Base-by-base conservation (phyloP, 257 asterid species). In the Plectranthus barbatus region DNA sequence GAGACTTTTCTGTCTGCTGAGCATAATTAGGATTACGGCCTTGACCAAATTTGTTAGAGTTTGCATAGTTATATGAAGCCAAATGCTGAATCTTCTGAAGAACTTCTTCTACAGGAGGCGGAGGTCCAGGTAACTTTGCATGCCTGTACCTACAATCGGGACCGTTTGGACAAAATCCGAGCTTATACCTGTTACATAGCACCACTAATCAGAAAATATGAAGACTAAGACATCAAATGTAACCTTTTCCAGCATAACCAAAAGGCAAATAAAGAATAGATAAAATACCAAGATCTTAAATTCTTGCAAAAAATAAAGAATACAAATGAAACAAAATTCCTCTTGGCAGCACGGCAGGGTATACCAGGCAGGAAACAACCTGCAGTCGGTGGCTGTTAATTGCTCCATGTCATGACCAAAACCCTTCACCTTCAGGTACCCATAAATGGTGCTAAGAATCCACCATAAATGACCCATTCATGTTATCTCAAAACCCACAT, bases 161-260 rank as follows among this genome's bases (percentile, higher is more conserved):
- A 49, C 98, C 98, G 62, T 91, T 91, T 7, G 97, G 98, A 76
- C 98, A 91, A 81, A 91, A 91, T 67, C 98, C 98, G 77, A 91
- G 71, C 66, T 89, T 91, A 78, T 83, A 91, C 98, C 98, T 91
- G 84, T 12, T 58, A 72, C n/a, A 72, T 54, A 46, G 13, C 67
- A 68, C 40, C 49, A 60, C 46, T 51, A 42, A 56, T 79, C 72
- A 74, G 76, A 69, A 63, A 47, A n/a, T 20, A 64, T 47, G 66
- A 20, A 36, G 59, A 55, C 8, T 36, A 42, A 49, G 50, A 61
- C 51, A 57, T 20, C 12, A 19, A 31, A 67, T n/a, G 21, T 19
- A 8, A 53, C 36, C 26, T 3, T 12, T 56, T 45, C 46, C 9
- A n/a, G 11, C 2, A n/a, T 36, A 10, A 3, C 26, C 6, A 31